These are phyloP conservation scores for Euphorbia corollata DNA, from an alignment of 441 rosid genomes.

Conservation along the genomic window DNA sequence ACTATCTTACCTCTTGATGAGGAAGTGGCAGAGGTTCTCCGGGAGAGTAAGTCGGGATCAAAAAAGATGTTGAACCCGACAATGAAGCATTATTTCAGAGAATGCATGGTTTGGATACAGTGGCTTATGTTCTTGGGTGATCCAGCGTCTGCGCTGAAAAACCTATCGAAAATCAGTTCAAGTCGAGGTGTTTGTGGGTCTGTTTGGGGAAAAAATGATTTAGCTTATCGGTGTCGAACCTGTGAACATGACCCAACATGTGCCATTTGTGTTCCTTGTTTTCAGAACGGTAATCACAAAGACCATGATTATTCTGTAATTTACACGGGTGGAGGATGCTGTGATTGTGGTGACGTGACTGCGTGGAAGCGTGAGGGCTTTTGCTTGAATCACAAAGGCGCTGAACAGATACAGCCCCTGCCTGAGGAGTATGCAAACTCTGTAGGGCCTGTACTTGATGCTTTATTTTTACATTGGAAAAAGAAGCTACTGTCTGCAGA, in stretches of 20 bases:
- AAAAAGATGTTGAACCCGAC: constrained; percentile 26
- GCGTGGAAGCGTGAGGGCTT: constrained; percentile 96
- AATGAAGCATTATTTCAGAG: constrained; percentile 45
- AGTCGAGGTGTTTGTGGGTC: constrained; percentile 93
- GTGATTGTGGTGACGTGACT: constrained; percentile 96
- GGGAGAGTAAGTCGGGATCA: constrained; percentile 31
- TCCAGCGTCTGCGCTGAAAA: constrained; percentile 45
- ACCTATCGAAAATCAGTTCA: constrained; percentile 38
- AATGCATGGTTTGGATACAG: constrained; percentile 65
- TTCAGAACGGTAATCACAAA: constrained; percentile 71
- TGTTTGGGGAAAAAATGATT: constrained; percentile 90
- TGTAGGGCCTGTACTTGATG: constrained; percentile 74
- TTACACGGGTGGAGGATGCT: constrained; percentile 87
- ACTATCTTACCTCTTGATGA: constrained; percentile 63
- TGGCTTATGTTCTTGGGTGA: constrained; percentile 86
- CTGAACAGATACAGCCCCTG: constrained; percentile 92
- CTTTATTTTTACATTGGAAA: constrained; percentile 60
- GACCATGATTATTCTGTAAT: constrained; percentile 77
- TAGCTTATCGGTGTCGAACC: constrained; percentile 81
- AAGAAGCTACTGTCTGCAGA: constrained; percentile 51
- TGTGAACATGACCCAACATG: constrained; percentile 90
- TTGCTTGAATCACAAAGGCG: constrained; percentile 87
- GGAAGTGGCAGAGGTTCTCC: constrained; percentile 44
- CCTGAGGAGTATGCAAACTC: constrained; percentile 56
- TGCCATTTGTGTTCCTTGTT: constrained; percentile 94